Base-by-base conservation (phyloP, 805 yeast genomes). In the Candida incommunis region DNA sequence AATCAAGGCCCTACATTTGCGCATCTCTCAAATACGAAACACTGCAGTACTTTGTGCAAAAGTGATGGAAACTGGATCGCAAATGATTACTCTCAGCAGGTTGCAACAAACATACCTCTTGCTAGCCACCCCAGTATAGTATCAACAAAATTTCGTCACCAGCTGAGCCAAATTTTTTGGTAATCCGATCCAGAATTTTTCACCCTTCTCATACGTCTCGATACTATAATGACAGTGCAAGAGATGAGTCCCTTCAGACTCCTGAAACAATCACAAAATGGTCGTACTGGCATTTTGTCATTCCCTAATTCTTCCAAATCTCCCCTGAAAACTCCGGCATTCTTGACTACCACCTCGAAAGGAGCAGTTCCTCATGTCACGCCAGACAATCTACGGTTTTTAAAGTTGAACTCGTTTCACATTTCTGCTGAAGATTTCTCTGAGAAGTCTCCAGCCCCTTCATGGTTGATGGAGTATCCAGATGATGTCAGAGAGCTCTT, bases 361-460 rank as follows among this genome's bases (percentile, higher is more conserved):
- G 72, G 71, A 4, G 62, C 62, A 2, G 51, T 68, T 20, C 66
- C 67, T 3, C 71, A 68, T 46, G 45, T 68, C 43, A 65, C 72
- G 21, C 72, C 71, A 5, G 72, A 68, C 45, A 57, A 57, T 35
- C 52, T 59, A 20, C 46, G 37, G 20, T 49, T 48, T 44, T 52
- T 27, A 41, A 40, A 9, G 46, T 54, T 13, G 54, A 61, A 1
- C 60, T 52, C 1, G 52, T 56, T 4, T 51, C 50, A 31, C 23
- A 50, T 66, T 9, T 60, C 54, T 13, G 57, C 63, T 11, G 71
- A 67, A 46, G 69, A 67, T 43, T 61, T 65, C 46, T 46, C 60
- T 43, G 70, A 66, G 41, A 53, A 42, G 54, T 52, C 43, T 37
- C 59, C 51, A 20, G 44, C 34, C 27, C 47, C 43, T 23, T 54